Base-by-base conservation (phyloP, 108 stramenopile genomes). In the Thalassiosira profunda region DNA sequence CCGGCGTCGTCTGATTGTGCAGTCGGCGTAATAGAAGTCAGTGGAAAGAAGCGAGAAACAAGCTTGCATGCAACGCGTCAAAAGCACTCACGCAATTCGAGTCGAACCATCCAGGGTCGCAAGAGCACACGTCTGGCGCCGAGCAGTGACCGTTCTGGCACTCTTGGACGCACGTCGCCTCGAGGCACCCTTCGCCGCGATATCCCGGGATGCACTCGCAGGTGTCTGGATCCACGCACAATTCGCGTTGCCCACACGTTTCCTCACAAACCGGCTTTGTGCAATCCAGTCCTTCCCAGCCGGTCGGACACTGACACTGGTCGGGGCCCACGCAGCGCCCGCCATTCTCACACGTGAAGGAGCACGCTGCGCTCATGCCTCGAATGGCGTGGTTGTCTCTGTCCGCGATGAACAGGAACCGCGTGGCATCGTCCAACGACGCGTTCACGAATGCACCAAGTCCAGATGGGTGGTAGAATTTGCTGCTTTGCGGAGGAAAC, bases 201-300 rank as follows among this genome's bases (percentile, higher is more conserved):
- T 80, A 94, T 25, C 95, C 95, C 3, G 95, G 95, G 12, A 81
- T 84, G 71, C 95, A 96, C 1, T 46, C 84, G 54, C 91, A 96
- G 0, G 76, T 73, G 46, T 87, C 77, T 0, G 95, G 95, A 5
- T 66, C 89, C n/a, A 91, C 86, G 66, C 95, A 96, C 24, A 96
- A 15, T 55, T 86, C n/a, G 46, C 71, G 68, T 11, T 12, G 51
- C 10, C 65, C 73, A 66, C 84, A 87, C 33, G 44, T 35, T 0
- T 45, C 30, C 2, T 71, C 23, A 54, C 95, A 96, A 21, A 72
- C 12, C 9, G 95, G 93, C 29, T 63, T 58, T 15, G 91, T 68
- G 56, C 93, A 84, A 62, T 84, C 83, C 0, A 48, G 31, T 7
- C 93, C 95, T 0, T 48, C 28, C 92, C 91, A 96, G 2, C 95